Conservation (phyloP, 1,284 basidiomycete genomes). For the Kwoniella shivajii region DNA sequence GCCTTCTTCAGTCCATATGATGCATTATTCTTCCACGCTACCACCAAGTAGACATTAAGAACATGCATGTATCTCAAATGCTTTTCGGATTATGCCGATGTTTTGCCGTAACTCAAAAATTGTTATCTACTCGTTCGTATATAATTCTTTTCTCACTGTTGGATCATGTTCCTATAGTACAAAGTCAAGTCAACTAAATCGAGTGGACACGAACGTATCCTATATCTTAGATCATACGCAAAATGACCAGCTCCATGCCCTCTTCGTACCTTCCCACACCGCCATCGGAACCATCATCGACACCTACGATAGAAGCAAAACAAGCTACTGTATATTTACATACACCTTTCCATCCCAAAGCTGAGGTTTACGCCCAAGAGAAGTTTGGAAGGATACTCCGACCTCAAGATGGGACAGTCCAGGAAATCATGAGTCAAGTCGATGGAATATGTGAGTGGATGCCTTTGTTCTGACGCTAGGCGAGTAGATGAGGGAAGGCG, state of each 20-base stretch:
- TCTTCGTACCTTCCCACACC: conserved; percentile 17
- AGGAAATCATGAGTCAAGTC: conserved; percentile 12
- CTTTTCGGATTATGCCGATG: background rate
- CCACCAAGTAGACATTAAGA: too few relatives aligned
- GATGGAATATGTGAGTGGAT: conserved; percentile 35
- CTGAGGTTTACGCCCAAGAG: conserved; percentile 39
- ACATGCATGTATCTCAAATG: too few relatives aligned
- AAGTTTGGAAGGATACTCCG: conserved; percentile 38
- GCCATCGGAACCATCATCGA: conserved; percentile 10
- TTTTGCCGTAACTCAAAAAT: background rate
- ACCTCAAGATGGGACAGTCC: conserved; percentile 27
- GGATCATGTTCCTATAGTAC: background rate
- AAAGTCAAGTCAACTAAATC: too few relatives aligned
- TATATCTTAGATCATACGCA: too few relatives aligned
- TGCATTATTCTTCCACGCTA: too few relatives aligned
- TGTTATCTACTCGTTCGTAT: too few relatives aligned
- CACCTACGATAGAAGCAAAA: conserved; percentile 7
- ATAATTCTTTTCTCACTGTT: background rate
- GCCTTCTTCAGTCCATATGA: too few relatives aligned
- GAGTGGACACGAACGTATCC: too few relatives aligned
- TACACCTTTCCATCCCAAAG: conserved; percentile 38
- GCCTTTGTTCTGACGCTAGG: too few relatives aligned
- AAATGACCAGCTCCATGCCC: too few relatives aligned
- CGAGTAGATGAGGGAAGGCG: too few relatives aligned
- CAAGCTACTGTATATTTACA: conserved; percentile 44